phyloP scores from a whole-genome alignment of 2,329 filamentous ascomycete species.

The Scedosporium minutisporum region DNA sequence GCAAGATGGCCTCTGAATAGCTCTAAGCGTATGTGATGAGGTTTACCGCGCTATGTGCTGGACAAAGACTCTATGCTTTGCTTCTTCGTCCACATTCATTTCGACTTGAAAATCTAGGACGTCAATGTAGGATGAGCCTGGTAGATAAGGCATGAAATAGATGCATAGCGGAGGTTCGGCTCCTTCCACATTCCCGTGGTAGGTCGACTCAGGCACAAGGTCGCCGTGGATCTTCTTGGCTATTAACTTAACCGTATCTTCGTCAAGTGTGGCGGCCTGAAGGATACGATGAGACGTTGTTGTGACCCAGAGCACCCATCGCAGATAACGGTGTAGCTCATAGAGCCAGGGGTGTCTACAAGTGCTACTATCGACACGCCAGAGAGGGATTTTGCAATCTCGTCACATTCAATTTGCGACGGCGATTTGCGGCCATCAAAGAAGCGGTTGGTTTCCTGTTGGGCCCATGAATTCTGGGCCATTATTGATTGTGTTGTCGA shows the following conservation, averaged over 20 bases:
- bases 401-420: constrained; percentile 15
- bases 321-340: constrained; percentile 20
- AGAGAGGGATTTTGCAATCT: constrained; percentile 13
- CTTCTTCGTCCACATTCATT: background rate
- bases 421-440: constrained; percentile 12
- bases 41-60: background rate
- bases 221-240: constrained; percentile 17
- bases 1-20: background rate
- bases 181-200: constrained; percentile 14
- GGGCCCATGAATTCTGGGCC: background rate
- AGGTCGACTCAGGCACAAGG: constrained; percentile 16
- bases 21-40: no score
- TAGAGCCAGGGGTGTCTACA: constrained; percentile 17
- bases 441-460: background rate
- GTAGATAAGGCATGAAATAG: background rate
- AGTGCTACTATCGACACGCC: constrained; percentile 12
- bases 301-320: constrained; percentile 9
- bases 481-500: background rate
- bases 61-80: background rate
- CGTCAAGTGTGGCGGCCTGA: background rate
- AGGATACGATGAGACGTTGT: constrained; percentile 1
- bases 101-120: background rate
- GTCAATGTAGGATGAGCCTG: background rate
- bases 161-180: constrained; percentile 16
- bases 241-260: constrained; percentile 12